Conservation (phyloP, 2,329 filamentous ascomycete genomes). For the Nigrospora oryzae region DNA sequence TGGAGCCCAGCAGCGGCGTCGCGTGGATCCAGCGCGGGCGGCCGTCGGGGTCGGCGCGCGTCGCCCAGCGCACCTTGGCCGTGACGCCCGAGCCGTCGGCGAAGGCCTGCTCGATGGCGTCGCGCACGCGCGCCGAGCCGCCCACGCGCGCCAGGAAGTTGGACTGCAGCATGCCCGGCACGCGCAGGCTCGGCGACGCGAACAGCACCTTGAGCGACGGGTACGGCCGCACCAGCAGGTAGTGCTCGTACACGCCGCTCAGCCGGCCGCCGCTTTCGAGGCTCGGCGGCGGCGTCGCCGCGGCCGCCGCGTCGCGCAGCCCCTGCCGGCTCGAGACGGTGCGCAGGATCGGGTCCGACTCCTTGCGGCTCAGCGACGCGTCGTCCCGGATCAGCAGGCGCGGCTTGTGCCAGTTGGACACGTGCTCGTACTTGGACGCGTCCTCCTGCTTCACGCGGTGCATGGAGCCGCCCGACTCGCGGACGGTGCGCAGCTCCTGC, state of each 20-base stretch:
- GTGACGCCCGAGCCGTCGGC: conserved; percentile 63
- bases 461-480: conserved; percentile 55
- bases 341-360: conserved; percentile 5
- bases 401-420: conserved; percentile 28
- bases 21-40: conserved; percentile 69
- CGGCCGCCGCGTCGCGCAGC: neutral
- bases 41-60: conserved; percentile 37
- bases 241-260: conserved; percentile 43
- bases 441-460: conserved; percentile 40
- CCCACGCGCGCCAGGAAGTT: conserved; percentile 46
- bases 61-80: conserved; percentile 64
- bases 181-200: conserved; percentile 57
- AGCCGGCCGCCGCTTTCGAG: conserved; percentile 19
- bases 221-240: conserved; percentile 57
- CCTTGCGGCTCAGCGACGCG: conserved; percentile 10
- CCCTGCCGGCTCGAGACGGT: too few relatives aligned
- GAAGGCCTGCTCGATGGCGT: conserved; percentile 49
- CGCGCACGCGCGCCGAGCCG: conserved; percentile 35
- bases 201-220: conserved; percentile 61
- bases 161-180: conserved; percentile 59
- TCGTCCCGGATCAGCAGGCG: conserved; percentile 31
- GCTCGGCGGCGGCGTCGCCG: neutral
- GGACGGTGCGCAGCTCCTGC: conserved; percentile 56
- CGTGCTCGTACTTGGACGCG: conserved; percentile 21
- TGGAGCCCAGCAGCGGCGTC: conserved; percentile 60